Evolutionary conservation across 108 stramenopile species (phyloP).

Genomic region (Skeletonema tropicum): DNA sequence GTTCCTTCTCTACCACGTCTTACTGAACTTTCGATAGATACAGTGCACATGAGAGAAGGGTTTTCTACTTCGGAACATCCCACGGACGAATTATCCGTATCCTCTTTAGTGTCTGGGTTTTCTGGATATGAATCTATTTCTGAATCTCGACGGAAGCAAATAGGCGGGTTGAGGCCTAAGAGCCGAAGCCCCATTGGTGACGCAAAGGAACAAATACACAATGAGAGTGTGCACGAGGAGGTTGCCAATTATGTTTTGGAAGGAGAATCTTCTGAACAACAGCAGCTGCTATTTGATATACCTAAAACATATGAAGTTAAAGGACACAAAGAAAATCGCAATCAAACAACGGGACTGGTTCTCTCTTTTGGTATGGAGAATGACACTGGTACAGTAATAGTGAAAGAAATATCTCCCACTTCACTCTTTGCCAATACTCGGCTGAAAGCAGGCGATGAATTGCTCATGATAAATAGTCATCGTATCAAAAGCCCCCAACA

Average conservation of each 20-base stretch:
- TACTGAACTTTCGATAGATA: neutral
- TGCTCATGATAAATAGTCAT: slow-evolving; percentile 21
- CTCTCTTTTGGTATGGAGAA: slow-evolving; percentile 3
- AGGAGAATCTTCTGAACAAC: slow-evolving; percentile 1
- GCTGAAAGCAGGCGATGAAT: slow-evolving; percentile 19
- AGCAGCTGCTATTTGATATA: slow-evolving; percentile 2
- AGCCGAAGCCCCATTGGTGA: neutral
- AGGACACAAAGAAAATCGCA: slow-evolving; percentile 13
- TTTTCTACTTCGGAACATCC: neutral
- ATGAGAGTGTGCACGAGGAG: neutral
- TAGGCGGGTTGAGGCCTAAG: neutral
- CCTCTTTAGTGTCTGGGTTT: neutral
- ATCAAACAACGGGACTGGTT: slow-evolving; percentile 28
- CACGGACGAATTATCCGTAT: neutral
- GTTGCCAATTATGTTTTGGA: slow-evolving; percentile 1
- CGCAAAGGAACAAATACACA: neutral
- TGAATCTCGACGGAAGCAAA: neutral
- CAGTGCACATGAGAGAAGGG: neutral
- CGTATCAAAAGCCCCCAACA: slow-evolving; percentile 31
- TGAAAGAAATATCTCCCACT: slow-evolving; percentile 20
- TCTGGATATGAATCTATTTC: neutral
- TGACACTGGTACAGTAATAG: slow-evolving; percentile 9
- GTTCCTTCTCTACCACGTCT: neutral
- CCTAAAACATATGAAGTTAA: slow-evolving; percentile 14
- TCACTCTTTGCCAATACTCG: slow-evolving; percentile 26